Evolutionary conservation across 2,329 filamentous ascomycete genomes (phyloP), one percentile per base, ranked within the genome.

Genomic region (Claviceps sp.): DNA sequence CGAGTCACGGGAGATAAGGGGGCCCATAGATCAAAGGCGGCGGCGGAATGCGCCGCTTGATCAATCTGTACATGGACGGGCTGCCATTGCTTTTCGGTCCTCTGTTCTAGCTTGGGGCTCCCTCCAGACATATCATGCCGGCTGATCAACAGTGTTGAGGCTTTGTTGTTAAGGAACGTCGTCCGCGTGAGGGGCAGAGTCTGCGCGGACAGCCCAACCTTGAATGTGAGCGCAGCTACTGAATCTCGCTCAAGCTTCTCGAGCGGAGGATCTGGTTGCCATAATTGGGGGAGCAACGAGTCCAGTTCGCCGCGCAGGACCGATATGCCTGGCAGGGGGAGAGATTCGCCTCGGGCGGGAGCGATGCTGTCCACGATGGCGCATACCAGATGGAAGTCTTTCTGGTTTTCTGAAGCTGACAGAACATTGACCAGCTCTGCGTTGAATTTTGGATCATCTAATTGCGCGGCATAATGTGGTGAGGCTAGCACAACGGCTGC

Each of bases 151-250:
- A 87, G 66, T 1, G 81, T 85, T 2, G 82, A 82, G 1, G 70
- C 70, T 26, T 70, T 72, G 46, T 81, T 84, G 54, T 83, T 91
- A 41, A 82, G 78, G 61, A 93, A 93, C 6, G 89, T 70, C 0
- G 88, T 94, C 60, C 89, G 87, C 42, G 87, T 83, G 26, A 93
- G 69, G 2, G 87, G 87, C 2, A 90, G 54, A 5, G 74, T 79
- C 51, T 76, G 64, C 3, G 66, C 63, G 11, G 62, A 60, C 44
- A 55, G 59, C 7, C 67, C 68, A 16, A 73, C 60, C 18, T 65
- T 55, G 48, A 77, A 69, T 0, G 67, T 70, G 6, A 79, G 59
- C 16, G 68, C 69, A 8, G 72, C 64, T 2, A 69, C 65, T 14
- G 60, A 60, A 20, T 72, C 69, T 5, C 57, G 54, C 30, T 67